Evolutionary conservation across 1,284 basidiomycete species (phyloP).

Genomic region (Microstroma glucosiphilum): DNA sequence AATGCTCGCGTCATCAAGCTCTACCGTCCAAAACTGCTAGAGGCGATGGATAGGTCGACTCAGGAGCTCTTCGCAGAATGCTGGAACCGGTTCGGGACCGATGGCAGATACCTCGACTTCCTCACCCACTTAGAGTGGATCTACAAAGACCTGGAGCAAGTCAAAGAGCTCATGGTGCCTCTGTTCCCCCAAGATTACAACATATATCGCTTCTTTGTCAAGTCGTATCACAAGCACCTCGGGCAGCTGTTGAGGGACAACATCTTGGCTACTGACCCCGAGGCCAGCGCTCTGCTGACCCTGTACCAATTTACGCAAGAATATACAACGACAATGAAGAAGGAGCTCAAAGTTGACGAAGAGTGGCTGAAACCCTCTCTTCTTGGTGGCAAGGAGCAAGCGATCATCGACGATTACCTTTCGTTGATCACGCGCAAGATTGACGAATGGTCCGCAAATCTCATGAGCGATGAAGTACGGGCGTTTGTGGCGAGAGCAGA

Average conservation of each 20-base stretch:
- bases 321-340: slow-evolving; percentile 82
- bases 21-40: slow-evolving; percentile 83
- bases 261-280: slow-evolving; percentile 66
- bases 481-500: slow-evolving; percentile 77
- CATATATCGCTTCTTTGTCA: slow-evolving; percentile 74
- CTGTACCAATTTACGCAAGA: slow-evolving; percentile 91
- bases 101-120: slow-evolving; percentile 66
- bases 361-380: slow-evolving; percentile 61
- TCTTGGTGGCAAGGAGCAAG: slow-evolving; percentile 85
- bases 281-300: slow-evolving; percentile 75
- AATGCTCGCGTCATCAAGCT: slow-evolving; percentile 84
- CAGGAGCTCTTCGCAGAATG: slow-evolving; percentile 67
- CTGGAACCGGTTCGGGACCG: slow-evolving; percentile 58
- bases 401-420: slow-evolving; percentile 91
- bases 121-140: slow-evolving; percentile 79
- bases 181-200: slow-evolving; percentile 91
- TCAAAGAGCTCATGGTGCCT: slow-evolving; percentile 74
- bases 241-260: slow-evolving; percentile 69
- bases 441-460: slow-evolving; percentile 91
- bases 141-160: slow-evolving; percentile 85
- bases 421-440: slow-evolving; percentile 87
- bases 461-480: slow-evolving; percentile 82
- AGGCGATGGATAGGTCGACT: slow-evolving; percentile 72
- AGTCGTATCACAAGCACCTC: slow-evolving; percentile 86
- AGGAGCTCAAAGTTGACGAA: slow-evolving; percentile 65